These are phyloP conservation scores for Phytophthora syringae DNA, from an alignment of 352 stramenopile genomes.

Conservation along the genomic window DNA sequence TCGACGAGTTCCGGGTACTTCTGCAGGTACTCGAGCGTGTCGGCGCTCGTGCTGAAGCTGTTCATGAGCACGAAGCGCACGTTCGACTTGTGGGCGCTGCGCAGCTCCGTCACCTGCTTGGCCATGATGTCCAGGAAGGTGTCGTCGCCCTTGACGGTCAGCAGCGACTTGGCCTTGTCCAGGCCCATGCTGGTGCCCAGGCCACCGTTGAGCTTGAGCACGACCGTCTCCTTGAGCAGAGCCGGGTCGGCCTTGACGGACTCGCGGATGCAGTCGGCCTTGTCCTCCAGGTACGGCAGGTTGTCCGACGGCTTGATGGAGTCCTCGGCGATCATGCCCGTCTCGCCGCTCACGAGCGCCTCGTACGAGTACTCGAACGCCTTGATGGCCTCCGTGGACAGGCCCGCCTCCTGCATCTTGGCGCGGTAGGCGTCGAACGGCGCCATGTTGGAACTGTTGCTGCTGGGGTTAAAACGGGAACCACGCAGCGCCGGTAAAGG, in stretches of 20 bases:
- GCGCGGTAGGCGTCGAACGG: slow-evolving; percentile 85
- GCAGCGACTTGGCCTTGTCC: slow-evolving; percentile 95
- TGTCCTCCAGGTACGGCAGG: slow-evolving; percentile 84
- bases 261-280: slow-evolving; percentile 77
- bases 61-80: slow-evolving; percentile 93
- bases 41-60: slow-evolving; percentile 86
- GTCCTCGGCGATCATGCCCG: slow-evolving; percentile 96
- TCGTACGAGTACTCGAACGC: slow-evolving; percentile 98
- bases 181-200: slow-evolving; percentile 92
- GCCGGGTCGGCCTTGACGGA: slow-evolving; percentile 68
- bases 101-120: slow-evolving; percentile 95
- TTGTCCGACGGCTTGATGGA: slow-evolving; percentile 91
- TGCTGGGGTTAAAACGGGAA: slow-evolving; percentile 32
- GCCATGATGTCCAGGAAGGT: slow-evolving; percentile 93
- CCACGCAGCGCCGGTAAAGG: slow-evolving; percentile 36
- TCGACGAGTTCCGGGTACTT: slow-evolving; percentile 92
- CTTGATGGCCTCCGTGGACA: slow-evolving; percentile 96
- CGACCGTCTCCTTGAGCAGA: slow-evolving; percentile 87
- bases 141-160: slow-evolving; percentile 95
- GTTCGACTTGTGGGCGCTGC: slow-evolving; percentile 93
- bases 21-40: slow-evolving; percentile 87
- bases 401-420: slow-evolving; percentile 97
- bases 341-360: slow-evolving; percentile 93
- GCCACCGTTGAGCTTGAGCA: slow-evolving; percentile 89
- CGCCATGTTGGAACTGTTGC: slow-evolving; percentile 43